Base-by-base conservation (phyloP, 129 eudicot species). In the Lactuca saligna region DNA sequence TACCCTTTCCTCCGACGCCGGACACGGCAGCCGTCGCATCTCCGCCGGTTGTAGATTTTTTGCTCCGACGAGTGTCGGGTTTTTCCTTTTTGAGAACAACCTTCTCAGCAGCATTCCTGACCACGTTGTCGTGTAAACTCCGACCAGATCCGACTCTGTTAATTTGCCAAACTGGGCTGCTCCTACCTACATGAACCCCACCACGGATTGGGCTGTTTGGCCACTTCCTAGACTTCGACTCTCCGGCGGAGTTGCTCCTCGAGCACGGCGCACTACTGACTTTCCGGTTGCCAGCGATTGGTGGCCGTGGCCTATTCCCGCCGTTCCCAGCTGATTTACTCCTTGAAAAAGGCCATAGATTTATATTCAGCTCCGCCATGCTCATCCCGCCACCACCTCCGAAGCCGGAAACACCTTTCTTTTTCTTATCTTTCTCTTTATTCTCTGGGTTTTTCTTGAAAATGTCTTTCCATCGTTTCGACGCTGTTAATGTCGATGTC, bases 211-310 rank as follows among this genome's bases (percentile, higher is more conserved):
- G 51, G 51, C 51, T 46, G 51, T 46, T 46, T 12, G n/a, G 51
- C 51, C 51, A 46, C 51, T 46, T 46, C 51, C 51, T 46, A 10
- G 51, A 46, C 51, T 46, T 46, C 2, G 96, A 88, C 42, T 88
- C 96, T 0, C 96, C 91, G 7, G 84, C 82, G 2, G 96, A 88
- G 79, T 88, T 88, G 44, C 91, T 85, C 81, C 96, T 72, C 25
- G 96, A 88, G 48, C 96, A 88, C 17, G 96, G 96, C 48, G 96
- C 96, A 49, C 96, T 88, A 41, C 89, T 88, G n/a, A 79, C 87
- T 50, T 88, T 88, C 80, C 96, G 69, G 60, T 54, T 38, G 14
- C 35, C 44, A 49, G 51, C 51, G 3, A 46, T 12, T 46, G 51
- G n/a, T 4, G n/a, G 51, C 51, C 51, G 51, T 46, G 51, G 51